Evolutionary conservation across 139 green algal genomes (phyloP), one percentile per base, ranked within the genome.

Genomic region (Tetradesmus lagerheimii): DNA sequence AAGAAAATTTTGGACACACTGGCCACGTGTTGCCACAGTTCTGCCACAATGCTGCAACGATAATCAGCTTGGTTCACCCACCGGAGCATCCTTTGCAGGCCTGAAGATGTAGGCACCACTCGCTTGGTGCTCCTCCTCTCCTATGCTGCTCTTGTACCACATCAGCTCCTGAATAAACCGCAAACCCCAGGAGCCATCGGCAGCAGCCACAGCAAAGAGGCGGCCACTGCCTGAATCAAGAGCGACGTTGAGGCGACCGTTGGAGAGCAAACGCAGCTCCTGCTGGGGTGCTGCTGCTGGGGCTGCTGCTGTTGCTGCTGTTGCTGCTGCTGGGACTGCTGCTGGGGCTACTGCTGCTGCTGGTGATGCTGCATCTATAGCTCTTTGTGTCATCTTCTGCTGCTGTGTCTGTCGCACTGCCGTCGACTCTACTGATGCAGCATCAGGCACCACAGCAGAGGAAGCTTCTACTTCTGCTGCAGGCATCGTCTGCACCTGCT

Each of bases 61-160:
- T 76, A 6, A 29, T 50, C 43, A 14, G 43, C 43, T 50, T 50
- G 5, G 8, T 8, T 25, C 67, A 45, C 66, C 66, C 35, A 88
- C 80, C 34, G 50, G 74, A 16, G 29, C 45, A 9, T 50, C 50
- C 43, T 23, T 76, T 57, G 41, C 25, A 43, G 89, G 89, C 47
- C 92, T 90, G 91, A 97, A 96, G 78, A 97, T 95, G 90, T 97
- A 96, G 0, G 95, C 94, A n/a, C 95, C 94, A 20, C 85, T 92
- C 5, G 78, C 34, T 71, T 95, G 91, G 20, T 88, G 39, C n/a
- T 66, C 35, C 27, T 29, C 79, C 16, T 83, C 57, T 0, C 78
- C 87, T 1, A 0, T 74, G 78, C 87, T 91, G 88, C 78, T 83
- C 29, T 76, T 74, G 43, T 91, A 91, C 29, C 41, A 83, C 64